Evolutionary conservation across 495 filamentous ascomycete species (phyloP), one percentile per base, ranked within the genome.

Genomic region (Sphaerosporella brunnea): DNA sequence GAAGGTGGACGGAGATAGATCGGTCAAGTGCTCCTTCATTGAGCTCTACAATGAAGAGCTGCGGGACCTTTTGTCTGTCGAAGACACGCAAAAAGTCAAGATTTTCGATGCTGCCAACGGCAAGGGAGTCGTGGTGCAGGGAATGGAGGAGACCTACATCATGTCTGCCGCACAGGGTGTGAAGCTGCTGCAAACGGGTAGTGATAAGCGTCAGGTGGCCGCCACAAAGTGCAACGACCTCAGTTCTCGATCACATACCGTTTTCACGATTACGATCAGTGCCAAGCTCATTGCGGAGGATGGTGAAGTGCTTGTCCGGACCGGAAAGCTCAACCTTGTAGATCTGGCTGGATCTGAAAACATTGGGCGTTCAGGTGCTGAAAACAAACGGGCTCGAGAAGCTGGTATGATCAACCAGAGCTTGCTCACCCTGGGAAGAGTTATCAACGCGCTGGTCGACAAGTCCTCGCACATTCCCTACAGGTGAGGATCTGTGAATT

Each of bases 161-260:
- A 80, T 82, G 59, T 82, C 68, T 43, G 88, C 92, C 1, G 66
- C 73, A 10, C 77, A 85, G 18, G 90, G 90, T 38, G 82, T 96
- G 60, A 79, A 80, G 57, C 68, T 94, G 36, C 72, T 97, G n/a
- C 84, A 87, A 48, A 69, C 79, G 37, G 90, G 90, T 32, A 94
- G 85, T 59, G 71, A 92, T 60, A 92, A 83, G 60, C 81, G 90
- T 15, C 90, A 96, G 62, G 92, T 96, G 30, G 92, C 90, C 0
- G 86, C 90, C 4, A 97, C 90, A 2, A 96, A 95, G 61, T 97
- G 90, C 68, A 97, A 97, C 60, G 92, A 97, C 57, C 72, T 95
- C 18, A 93, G 85, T 66, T 92, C 83, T 49, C 77, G 90, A 59
- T 93, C 86, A 64, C 90, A 97, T 54, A 96, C 90, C 0, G 78